Percentiles rank a stretch among this genome's conserved stretches.
phyloP scores from a whole-genome alignment of 257 asterid species.

The Orobanche coerulescens region DNA sequence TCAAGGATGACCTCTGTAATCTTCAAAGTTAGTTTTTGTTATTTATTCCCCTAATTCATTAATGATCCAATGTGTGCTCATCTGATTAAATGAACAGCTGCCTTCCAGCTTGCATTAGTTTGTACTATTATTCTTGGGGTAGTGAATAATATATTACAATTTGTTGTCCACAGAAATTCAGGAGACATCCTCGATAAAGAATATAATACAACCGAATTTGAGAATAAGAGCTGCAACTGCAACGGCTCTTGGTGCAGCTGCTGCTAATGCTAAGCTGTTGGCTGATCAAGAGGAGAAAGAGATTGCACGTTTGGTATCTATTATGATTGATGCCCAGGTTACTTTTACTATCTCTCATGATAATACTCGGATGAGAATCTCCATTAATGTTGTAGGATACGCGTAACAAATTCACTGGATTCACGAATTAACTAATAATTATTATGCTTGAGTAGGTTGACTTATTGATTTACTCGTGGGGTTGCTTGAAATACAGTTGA shows the following conservation, averaged over 20 bases:
- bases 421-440: no score
- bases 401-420: background rate
- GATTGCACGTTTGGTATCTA: conserved; percentile 59
- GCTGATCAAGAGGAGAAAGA: conserved; percentile 92
- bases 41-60: background rate
- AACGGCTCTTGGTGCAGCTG: conserved; percentile 82
- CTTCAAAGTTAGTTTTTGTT: background rate
- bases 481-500: conserved; percentile 34
- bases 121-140: conserved; percentile 6
- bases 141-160: conserved; percentile 4
- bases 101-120: background rate
- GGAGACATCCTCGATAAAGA: conserved; percentile 35
- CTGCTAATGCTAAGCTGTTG: conserved; percentile 81
- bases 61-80: background rate
- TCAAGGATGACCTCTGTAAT: background rate
- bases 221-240: conserved; percentile 86
- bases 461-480: background rate
- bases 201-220: conserved; percentile 51
- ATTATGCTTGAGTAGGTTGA: background rate
- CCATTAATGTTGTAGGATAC: background rate
- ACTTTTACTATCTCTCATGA: conserved; percentile 7
- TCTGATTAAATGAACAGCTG: background rate
- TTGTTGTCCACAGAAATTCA: conserved; percentile 29
- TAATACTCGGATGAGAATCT: background rate
- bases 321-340: conserved; percentile 73